These are phyloP conservation scores for Glycine soja DNA, from an alignment of 306 rosid species.

Conservation along the genomic window DNA sequence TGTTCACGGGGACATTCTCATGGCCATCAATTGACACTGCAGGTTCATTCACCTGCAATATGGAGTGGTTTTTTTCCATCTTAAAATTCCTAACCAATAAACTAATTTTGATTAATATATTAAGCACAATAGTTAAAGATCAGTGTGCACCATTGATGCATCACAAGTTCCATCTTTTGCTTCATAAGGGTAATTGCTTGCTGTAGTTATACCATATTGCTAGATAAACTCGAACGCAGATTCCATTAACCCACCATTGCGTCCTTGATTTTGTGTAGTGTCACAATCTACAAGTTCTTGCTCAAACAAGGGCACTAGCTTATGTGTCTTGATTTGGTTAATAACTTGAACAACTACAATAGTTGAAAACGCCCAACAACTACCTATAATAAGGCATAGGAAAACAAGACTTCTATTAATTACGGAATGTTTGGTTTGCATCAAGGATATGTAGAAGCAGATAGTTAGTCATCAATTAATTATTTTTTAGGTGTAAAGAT, in stretches of 20 bases:
- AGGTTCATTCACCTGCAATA: slow-evolving; percentile 47
- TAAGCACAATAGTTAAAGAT: not conserved
- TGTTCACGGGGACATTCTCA: slow-evolving; percentile 52
- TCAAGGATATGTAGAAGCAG: no score
- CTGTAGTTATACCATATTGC: slow-evolving; percentile 54
- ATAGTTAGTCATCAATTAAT: no score
- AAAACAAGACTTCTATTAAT: not conserved
- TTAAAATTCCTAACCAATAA: not conserved
- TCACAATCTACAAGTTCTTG: slow-evolving; percentile 66
- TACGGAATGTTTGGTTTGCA: no score
- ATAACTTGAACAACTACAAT: slow-evolving; percentile 62
- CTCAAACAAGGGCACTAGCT: slow-evolving; percentile 60
- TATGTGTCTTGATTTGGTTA: slow-evolving; percentile 55
- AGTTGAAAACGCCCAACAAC: slow-evolving; percentile 70
- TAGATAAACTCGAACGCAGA: slow-evolving; percentile 58
- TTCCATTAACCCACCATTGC: slow-evolving; percentile 66
- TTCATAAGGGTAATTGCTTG: slow-evolving; percentile 53
- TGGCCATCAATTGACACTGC: slow-evolving; percentile 62
- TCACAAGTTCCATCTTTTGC: slow-evolving; percentile 55
- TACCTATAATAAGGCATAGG: slow-evolving; percentile 43
- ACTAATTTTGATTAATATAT: not conserved
- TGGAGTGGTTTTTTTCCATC: not conserved
- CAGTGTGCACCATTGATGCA: slow-evolving; percentile 41
- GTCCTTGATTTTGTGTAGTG: slow-evolving; percentile 50
- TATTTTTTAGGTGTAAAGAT: no score